Evolutionary conservation across 805 yeast genomes (phyloP), one percentile per base, ranked within the genome.

Genomic region (Priceomyces castillae): DNA sequence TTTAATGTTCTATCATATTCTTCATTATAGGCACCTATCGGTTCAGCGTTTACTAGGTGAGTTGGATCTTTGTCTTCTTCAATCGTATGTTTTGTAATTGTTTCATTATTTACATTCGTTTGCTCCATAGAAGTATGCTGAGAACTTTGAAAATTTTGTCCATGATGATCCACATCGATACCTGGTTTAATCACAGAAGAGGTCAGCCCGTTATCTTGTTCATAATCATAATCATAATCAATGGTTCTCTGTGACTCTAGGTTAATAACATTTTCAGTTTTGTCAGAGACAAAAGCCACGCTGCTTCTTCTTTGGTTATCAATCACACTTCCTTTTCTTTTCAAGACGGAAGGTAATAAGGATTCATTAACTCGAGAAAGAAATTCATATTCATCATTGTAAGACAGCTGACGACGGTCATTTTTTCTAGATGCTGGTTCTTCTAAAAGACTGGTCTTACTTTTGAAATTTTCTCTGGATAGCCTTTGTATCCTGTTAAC

Each of bases 271-370:
- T n/a, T n/a, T n/a, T n/a, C n/a, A n/a, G n/a, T n/a, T n/a, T n/a
- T n/a, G n/a, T n/a, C n/a, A n/a, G n/a, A n/a, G n/a, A n/a, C n/a
- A n/a, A n/a, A n/a, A n/a, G n/a, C n/a, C 12, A 11, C 36, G 12
- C 36, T 33, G 34, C 58, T 56, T 39, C 51, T 49, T 14, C 66
- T 44, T 43, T 58, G 57, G 3, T 56, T 56, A 54, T 61, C 49
- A 1, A 65, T 65, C 0, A 64, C 67, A 37, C 67, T 61, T 39
- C 60, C 65, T 2, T 67, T 64, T 17, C 49, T 56, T 43, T 56
- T 61, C 23, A 67, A 49, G 1, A 67, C 70, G 2, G 71, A 50
- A 6, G 72, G 72, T 16, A 67, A 48, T 18, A 67, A 51, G 5
- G 55, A 51, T 41, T 64, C 64, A 48, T 59, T 59, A 9, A 67